Evolutionary conservation across 306 rosid genomes (phyloP), one percentile per base, ranked within the genome.

Genomic region (Lupinus albus): DNA sequence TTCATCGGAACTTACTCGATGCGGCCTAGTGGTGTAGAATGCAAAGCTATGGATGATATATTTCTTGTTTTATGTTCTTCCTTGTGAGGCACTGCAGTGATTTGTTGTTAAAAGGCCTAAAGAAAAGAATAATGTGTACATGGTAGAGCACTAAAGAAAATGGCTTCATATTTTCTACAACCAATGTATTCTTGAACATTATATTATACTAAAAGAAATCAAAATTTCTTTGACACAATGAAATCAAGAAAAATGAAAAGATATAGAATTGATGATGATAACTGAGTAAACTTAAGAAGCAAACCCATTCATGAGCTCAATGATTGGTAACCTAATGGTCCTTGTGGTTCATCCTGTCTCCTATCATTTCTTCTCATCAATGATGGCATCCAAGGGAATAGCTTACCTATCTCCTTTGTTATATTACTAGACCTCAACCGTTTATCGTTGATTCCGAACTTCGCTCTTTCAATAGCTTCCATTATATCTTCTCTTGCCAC

Each of bases 401-500:
- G 66, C 80, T 87, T 88, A 66, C 83, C 79, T 0, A 93, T 82
- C 73, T 93, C 98, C 63, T 83, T 84, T 84, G 89, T 79, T 82
- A 93, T 65, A 36, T 84, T 77, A 44, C 78, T 45, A 4, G 83
- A 73, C 67, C 87, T 79, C 61, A 79, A 28, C 67, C 78, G 83
- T 77, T 79, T 89, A 75, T 79, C 86, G 71, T 78, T 87, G 68
- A 92, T 89, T 33, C 95, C 96, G 61, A 83, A 92, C 76, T 87
- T 89, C 25, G 98, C 96, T 82, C 98, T 89, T 79, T 89, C 96
- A 50, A 89, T 82, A 7, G 98, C 98, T 83, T 86, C 95, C 95
- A 89, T 87, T 77, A 89, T 77, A 68, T 89, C 96, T 75, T 86
- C 98, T 76, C 96, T 87, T 56, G 79, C 81, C 65, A 92, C 92